Base-by-base conservation (phyloP, 2,329 filamentous ascomycete species). In the Fusarium verticillioides region DNA sequence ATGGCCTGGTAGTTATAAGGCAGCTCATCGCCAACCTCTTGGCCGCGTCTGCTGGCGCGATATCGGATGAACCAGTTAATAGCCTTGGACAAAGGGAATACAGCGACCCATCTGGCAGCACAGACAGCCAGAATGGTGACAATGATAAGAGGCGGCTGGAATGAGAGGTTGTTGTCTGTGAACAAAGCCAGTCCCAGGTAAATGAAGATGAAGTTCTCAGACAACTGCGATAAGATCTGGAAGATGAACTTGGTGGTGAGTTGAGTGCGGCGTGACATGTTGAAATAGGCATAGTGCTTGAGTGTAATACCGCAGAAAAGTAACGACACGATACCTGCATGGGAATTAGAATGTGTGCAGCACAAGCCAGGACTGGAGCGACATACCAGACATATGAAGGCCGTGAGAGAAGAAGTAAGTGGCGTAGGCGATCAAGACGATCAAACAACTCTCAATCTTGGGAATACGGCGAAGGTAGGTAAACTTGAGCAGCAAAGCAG, bases 121-220 rank as follows among this genome's bases (percentile, higher is more conserved):
- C 96, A 98, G 58, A 99, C 97, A 9, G 96, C 95, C 53, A 96
- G 85, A 8, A 97, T 92, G 0, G 96, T 96, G 75, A 99, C 91
- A 62, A 99, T 93, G 78, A 98, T 98, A 78, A 99, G 94, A 6
- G 97, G 90, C 1, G 96, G 96, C 79, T 98, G 97, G 84, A 97
- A 99, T 67, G 94, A 91, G 30, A 98, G 87, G 56, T 94, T 90
- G 59, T 91, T 91, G 78, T 98, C 95, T 7, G 96, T 98, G 82
- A 99, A 98, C 34, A 99, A 88, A 2, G 96, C 97, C 7, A 99
- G 87, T 10, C 96, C 96, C 1, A 99, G 90, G 80, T 99, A 99
- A 82, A 99, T 99, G 85, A 99, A 99, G 83, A 99, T 99, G 81
- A 99, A 99, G 83, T 99, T 99, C 84, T 99, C 96, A 0, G 96